Evolutionary conservation across 176 grass and related monocot species (phyloP), one percentile per base, ranked within the genome.

Genomic region (Raddia distichophylla): DNA sequence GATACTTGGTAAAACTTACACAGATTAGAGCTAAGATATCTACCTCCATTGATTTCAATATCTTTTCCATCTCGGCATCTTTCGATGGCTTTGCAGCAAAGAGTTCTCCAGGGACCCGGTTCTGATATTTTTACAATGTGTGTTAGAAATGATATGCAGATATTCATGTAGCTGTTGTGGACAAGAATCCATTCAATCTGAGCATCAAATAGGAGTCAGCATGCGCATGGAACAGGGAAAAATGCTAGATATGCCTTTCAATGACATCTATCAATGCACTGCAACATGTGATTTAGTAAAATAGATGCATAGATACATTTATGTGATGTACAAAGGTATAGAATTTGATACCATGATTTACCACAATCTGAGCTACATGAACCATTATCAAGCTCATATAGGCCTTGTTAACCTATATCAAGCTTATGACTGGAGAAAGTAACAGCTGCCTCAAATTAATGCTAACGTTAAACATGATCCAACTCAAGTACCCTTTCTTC

Each of bases 41-140:
- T 81, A 94, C 95, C 88, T 94, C 90, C 95, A 97, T 92, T 52
- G 95, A 91, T 82, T 45, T 97, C 84, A 97, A 82, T 50, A 97
- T 87, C 60, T 85, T 94, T 53, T 94, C 90, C 95, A 97, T 97
- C 74, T 97, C 95, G 67, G 92, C 92, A 73, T 97, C 95, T 80
- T 92, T 92, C 3, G 92, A 92, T 83, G 92, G 92, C 82, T 97
- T 97, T 61, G 92, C 79, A 63, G 86, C 69, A 74, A 97, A 97
- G 22, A 90, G 85, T 27, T 94, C 92, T 51, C 95, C 95, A 61
- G 92, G 95, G 80, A 89, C 58, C 17, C 95, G 89, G 67, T 91
- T 92, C 95, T 97, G 68, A 0, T 5, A 34, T 53, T 67, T 65
- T 61, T 1, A 61, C 17, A 1, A 32, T 18, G n/a, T 10, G 32